These are phyloP conservation scores for Auriscalpium orientale DNA, from an alignment of 768 basidiomycete genomes.

Conservation along the genomic window DNA sequence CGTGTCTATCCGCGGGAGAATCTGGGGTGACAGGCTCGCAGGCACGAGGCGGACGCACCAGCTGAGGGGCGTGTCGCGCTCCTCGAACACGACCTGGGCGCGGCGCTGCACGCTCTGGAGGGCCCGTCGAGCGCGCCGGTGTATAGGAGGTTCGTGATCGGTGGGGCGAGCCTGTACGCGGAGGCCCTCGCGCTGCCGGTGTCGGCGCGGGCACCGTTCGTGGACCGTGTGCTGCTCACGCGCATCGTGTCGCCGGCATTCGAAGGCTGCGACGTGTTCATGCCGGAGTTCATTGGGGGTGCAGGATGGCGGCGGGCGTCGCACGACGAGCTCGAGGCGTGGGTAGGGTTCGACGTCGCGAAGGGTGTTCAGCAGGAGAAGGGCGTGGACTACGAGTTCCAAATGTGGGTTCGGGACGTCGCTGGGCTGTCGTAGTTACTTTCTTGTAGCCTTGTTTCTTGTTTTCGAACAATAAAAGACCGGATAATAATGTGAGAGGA, in stretches of 20 bases:
- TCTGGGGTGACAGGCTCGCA: background rate
- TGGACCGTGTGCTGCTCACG: constrained; percentile 84
- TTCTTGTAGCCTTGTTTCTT: background rate
- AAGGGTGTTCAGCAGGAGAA: constrained; percentile 75
- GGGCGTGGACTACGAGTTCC: constrained; percentile 80
- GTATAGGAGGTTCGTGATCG: constrained; percentile 77
- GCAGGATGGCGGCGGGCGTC: constrained; percentile 47
- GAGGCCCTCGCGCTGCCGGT: constrained; percentile 43
- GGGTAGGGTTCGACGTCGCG: constrained; percentile 77
- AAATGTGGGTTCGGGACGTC: constrained; percentile 78
- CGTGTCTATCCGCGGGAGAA: no score
- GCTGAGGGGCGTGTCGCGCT: constrained; percentile 2
- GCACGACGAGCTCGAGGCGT: constrained; percentile 59
- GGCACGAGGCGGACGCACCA: constrained; percentile 1
- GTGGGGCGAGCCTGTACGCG: constrained; percentile 81
- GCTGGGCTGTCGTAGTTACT: background rate
- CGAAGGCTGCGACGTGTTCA: constrained; percentile 78
- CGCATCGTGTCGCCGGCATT: constrained; percentile 70
- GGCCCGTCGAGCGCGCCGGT: constrained; percentile 21
- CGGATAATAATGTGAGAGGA: background rate
- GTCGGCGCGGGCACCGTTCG: constrained; percentile 30
- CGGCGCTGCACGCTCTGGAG: constrained; percentile 31
- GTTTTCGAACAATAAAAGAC: background rate
- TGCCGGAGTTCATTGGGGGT: constrained; percentile 57
- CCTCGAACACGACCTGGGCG: constrained; percentile 32